A percentile compares a stretch with the other conserved stretches of the same genome.
These are phyloP conservation scores for Lasiosphaeris hirsuta DNA, from an alignment of 495 filamentous ascomycete species.

Conservation along the genomic window DNA sequence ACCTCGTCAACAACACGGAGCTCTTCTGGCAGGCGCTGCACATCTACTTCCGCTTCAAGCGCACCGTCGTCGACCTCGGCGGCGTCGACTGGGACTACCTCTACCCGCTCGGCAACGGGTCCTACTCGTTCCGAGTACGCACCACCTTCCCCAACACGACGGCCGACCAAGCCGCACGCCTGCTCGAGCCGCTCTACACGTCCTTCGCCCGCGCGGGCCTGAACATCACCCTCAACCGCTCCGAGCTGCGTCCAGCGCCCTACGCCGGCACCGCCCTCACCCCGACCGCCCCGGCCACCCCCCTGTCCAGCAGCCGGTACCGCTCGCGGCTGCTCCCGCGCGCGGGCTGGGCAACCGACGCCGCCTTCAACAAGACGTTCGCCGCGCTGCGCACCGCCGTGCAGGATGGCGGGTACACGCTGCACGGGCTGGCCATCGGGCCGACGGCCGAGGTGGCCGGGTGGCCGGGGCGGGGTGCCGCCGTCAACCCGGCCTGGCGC, in stretches of 20 bases:
- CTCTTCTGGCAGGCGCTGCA: conserved; percentile 48
- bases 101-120: conserved; percentile 25
- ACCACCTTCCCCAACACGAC: conserved; percentile 20
- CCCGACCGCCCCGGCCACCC: background rate
- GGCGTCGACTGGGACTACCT: conserved; percentile 43
- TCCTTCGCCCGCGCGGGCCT: conserved; percentile 1
- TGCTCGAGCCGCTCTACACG: conserved; percentile 30
- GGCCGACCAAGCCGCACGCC: conserved; percentile 12
- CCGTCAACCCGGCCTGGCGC: conserved; percentile 55
- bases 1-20: conserved; percentile 34
- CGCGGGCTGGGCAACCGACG: conserved; percentile 32
- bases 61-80: conserved; percentile 33
- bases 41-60: conserved; percentile 38
- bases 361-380: conserved; percentile 39
- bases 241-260: conserved; percentile 10
- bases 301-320: conserved; percentile 26
- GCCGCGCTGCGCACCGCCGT: conserved; percentile 38
- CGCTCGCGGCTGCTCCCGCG: conserved; percentile 50
- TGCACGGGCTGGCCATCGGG: conserved; percentile 40
- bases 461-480: conserved; percentile 38
- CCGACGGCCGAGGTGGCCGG: conserved; percentile 30
- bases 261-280: conserved; percentile 6
- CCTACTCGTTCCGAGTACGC: conserved; percentile 27
- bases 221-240: conserved; percentile 18
- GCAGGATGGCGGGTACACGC: conserved; percentile 34